Evolutionary conservation across 2,329 filamentous ascomycete species (phyloP).

Genomic region (Colletotrichum cuscutae): DNA sequence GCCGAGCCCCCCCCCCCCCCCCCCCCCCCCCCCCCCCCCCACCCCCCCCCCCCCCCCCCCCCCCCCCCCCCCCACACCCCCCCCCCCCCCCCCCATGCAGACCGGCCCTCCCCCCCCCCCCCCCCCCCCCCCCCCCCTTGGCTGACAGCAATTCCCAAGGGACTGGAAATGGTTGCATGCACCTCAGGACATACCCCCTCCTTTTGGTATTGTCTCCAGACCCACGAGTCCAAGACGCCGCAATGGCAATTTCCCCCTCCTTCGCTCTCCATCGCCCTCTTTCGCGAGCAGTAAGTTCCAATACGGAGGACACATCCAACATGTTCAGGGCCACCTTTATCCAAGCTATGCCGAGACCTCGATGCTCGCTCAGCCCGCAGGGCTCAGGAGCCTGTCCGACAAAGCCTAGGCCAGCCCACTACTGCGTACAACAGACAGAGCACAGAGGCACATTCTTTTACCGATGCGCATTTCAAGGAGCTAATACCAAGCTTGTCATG

Average conservation of each 20-base stretch:
- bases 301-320: neutral
- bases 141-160: constrained; percentile 31
- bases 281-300: constrained; percentile 7
- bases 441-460: neutral
- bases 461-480: constrained; percentile 7
- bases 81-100: no score
- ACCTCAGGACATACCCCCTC: constrained; percentile 25
- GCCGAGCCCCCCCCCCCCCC: neutral
- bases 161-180: constrained; percentile 35
- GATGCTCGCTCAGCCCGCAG: constrained; percentile 6
- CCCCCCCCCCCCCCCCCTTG: constrained; percentile 4
- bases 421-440: neutral
- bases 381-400: neutral
- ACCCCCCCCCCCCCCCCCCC: neutral
- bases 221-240: constrained; percentile 13
- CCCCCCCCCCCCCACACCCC: neutral
- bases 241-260: neutral
- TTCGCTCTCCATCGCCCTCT: constrained; percentile 12
- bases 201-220: constrained; percentile 27
- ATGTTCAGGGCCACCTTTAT: neutral
- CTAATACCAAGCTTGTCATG: constrained; percentile 4
- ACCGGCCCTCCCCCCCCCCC: neutral
- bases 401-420: neutral
- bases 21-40: neutral
- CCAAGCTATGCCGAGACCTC: constrained; percentile 4